Conservation (phyloP, 1,284 basidiomycete species). For the Omphalotus olearius region DNA sequence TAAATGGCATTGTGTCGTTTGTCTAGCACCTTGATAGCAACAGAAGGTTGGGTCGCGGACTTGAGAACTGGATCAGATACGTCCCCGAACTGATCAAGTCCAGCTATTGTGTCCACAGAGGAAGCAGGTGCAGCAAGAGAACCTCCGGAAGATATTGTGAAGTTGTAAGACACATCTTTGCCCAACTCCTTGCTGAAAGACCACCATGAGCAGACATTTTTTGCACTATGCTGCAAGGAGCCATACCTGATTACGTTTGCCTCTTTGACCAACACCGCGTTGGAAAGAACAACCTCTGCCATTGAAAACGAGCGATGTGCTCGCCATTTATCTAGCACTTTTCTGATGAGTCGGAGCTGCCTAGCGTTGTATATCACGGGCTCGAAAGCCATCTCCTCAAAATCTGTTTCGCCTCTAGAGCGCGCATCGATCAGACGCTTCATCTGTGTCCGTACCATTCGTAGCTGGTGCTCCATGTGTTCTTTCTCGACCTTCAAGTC, state of each 20-base stretch:
- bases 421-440: slow-evolving; percentile 77
- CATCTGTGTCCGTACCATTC: slow-evolving; percentile 79
- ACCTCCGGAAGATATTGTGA: slow-evolving; percentile 82
- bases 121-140: slow-evolving; percentile 79
- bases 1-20: slow-evolving; percentile 83
- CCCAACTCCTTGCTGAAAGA: slow-evolving; percentile 71
- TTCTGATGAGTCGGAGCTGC: slow-evolving; percentile 76
- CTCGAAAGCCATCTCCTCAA: slow-evolving; percentile 61
- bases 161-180: slow-evolving; percentile 89
- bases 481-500: slow-evolving; percentile 86
- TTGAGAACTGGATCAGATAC: slow-evolving; percentile 76
- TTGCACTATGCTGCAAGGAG: background rate
- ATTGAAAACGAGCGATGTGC: slow-evolving; percentile 82
- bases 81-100: slow-evolving; percentile 89
- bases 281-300: slow-evolving; percentile 85
- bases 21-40: slow-evolving; percentile 90
- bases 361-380: slow-evolving; percentile 77
- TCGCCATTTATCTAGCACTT: slow-evolving; percentile 83
- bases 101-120: slow-evolving; percentile 82
- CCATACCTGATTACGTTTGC: slow-evolving; percentile 89
- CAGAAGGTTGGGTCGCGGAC: slow-evolving; percentile 74
- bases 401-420: slow-evolving; percentile 69
- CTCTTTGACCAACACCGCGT: slow-evolving; percentile 88
- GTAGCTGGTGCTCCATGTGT: slow-evolving; percentile 86
- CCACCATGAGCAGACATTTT: background rate